These are phyloP conservation scores for Tympanopsis confertula DNA, from an alignment of 2,329 filamentous ascomycete genomes.

Conservation along the genomic window DNA sequence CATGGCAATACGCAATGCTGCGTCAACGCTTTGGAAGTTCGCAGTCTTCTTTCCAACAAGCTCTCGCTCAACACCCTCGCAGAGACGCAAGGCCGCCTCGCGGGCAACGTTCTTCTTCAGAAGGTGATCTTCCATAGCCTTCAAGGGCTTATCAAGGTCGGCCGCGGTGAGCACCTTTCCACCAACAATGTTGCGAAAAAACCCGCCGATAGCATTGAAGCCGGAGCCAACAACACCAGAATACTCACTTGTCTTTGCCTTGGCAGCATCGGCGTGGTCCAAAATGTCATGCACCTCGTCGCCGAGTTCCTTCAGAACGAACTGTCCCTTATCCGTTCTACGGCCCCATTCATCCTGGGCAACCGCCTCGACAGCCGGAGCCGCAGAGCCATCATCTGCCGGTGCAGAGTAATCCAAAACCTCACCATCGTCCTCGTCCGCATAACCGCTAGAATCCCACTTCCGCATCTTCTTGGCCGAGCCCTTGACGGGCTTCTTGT, in stretches of 20 bases:
- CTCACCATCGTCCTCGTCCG: conserved; percentile 70
- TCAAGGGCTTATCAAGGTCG: conserved; percentile 84
- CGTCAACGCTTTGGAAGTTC: conserved; percentile 77
- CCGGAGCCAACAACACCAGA: conserved; percentile 66
- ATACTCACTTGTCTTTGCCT: conserved; percentile 21
- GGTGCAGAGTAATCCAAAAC: conserved; percentile 80
- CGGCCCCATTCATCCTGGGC: conserved; percentile 75
- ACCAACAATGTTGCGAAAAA: conserved; percentile 90
- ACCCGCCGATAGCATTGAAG: conserved; percentile 70
- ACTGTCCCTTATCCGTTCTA: conserved; percentile 69
- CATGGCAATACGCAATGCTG: conserved; percentile 76
- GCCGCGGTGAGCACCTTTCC: conserved; percentile 83
- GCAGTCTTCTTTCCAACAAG: conserved; percentile 82
- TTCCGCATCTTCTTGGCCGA: conserved; percentile 76
- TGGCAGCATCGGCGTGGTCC: conserved; percentile 60
- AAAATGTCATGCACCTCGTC: conserved; percentile 89
- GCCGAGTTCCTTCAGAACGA: conserved; percentile 83
- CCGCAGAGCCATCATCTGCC: conserved; percentile 38
- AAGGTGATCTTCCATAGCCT: conserved; percentile 90
- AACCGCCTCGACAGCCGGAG: conserved; percentile 58
- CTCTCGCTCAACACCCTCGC: conserved; percentile 82
- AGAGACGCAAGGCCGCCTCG: conserved; percentile 83
- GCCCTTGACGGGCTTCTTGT: conserved; percentile 41
- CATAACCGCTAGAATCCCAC: conserved; percentile 83
- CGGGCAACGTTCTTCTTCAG: conserved; percentile 92